Evolutionary conservation across 1,284 basidiomycete genomes (phyloP), one percentile per base, ranked within the genome.

Genomic region (Megacollybia platyphylla): DNA sequence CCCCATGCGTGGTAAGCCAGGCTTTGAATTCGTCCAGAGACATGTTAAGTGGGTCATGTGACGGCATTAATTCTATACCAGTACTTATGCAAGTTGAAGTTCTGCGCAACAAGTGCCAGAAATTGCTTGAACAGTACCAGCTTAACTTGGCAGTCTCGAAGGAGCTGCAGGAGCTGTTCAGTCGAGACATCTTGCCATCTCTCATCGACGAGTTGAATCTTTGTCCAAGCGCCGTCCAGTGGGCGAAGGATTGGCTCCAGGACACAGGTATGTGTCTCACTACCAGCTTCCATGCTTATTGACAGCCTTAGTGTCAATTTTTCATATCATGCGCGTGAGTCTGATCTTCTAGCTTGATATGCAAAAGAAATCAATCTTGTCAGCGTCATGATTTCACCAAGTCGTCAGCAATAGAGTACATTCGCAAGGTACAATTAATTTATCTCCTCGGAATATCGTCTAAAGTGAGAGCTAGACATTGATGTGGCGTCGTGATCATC

Each of bases 371-470:
- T 5, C 11, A 34, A 34, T 15, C 31, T 31, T 27, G 15, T 36
- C 20, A 85, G 82, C 70, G 77, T 47, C 77, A 84, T 54, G 71
- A 72, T 47, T 85, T 80, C 49, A 77, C 71, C 17, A 63, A 64
- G 36, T 71, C 78, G 0, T 76, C 80, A 49, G 67, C 77, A n/a
- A 53, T 82, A 50, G 72, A 80, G 59, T 65, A 73, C 20, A 61
- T 79, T 36, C 67, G 70, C 41, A 64, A 67, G 20, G 20, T 24
- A 24, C 20, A 24, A 24, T 24, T 24, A 24, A 24, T 24, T 24
- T 24, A 24, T 24, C 20, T 24, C 20, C 20, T 24, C 20, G 20
- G 20, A 24, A 24, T 24, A 24, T 24, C 20, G 5, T 24, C 20
- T 24, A 5, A 24, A 1, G 20, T 5, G 5, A 3, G 20, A 24